These are phyloP conservation scores for Alnus glutinosa DNA, from an alignment of 306 rosid species.

Conservation along the genomic window DNA sequence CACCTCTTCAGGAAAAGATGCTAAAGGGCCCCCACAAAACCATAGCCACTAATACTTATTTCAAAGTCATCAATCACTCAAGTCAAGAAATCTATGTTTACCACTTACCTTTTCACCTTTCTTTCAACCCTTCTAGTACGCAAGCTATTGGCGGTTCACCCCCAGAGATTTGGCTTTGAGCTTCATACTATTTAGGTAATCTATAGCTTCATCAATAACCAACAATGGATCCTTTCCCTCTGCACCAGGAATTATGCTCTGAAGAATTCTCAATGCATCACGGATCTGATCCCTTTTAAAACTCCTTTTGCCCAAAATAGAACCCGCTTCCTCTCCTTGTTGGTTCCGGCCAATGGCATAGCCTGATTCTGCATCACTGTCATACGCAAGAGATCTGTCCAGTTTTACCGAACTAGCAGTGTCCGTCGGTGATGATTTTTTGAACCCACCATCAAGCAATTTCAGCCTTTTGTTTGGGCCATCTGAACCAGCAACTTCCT, in stretches of 20 bases:
- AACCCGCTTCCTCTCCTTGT: constrained; percentile 30
- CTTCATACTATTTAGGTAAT: constrained; percentile 67
- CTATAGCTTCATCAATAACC: constrained; percentile 71
- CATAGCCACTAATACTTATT: constrained; percentile 34
- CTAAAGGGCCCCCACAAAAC: constrained; percentile 31
- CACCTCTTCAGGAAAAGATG: constrained; percentile 39
- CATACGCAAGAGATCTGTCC: constrained; percentile 31
- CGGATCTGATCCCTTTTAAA: constrained; percentile 55
- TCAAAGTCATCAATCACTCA: constrained; percentile 45
- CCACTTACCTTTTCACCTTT: constrained; percentile 33
- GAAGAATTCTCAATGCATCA: constrained; percentile 57
- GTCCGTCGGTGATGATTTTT: constrained; percentile 37
- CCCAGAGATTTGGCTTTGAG: constrained; percentile 48
- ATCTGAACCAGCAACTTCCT: constrained; percentile 50
- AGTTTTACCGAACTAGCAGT: constrained; percentile 42
- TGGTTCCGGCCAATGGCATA: constrained; percentile 32
- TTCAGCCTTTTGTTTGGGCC: constrained; percentile 68
- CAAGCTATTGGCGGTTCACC: constrained; percentile 31
- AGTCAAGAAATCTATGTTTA: constrained; percentile 32
- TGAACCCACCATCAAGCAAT: constrained; percentile 42
- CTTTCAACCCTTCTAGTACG: constrained; percentile 20
- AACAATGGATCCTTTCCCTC: constrained; percentile 73
- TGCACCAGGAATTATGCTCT: constrained; percentile 72
- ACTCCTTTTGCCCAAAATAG: constrained; percentile 31
- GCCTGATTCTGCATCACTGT: constrained; percentile 58